These are phyloP conservation scores for Collybia nuda DNA, from an alignment of 768 basidiomycete species.

Conservation along the genomic window DNA sequence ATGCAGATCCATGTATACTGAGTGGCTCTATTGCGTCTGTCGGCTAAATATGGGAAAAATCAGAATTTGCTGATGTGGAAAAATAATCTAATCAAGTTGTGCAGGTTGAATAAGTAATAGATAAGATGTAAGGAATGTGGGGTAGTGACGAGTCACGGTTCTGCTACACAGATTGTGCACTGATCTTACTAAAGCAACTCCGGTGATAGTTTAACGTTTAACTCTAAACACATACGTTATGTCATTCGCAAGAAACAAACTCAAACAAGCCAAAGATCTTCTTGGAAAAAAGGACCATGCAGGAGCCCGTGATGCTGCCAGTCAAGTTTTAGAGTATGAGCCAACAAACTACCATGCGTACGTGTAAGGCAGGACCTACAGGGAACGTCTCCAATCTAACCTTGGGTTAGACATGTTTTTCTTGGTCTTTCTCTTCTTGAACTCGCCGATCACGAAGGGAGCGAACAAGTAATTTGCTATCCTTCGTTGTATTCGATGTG, in stretches of 20 bases:
- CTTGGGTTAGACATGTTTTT: constrained; percentile 72
- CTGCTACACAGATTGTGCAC: too few relatives aligned
- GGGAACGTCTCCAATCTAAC: neutral
- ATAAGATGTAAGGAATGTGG: too few relatives aligned
- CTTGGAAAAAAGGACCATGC: constrained; percentile 75
- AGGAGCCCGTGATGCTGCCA: constrained; percentile 64
- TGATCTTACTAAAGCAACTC: too few relatives aligned
- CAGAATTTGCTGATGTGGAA: too few relatives aligned
- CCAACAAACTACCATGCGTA: constrained; percentile 88
- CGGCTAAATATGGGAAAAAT: too few relatives aligned
- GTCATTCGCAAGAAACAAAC: constrained; percentile 65
- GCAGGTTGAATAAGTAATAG: too few relatives aligned
- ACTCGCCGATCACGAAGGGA: constrained; percentile 64
- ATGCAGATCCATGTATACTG: too few relatives aligned
- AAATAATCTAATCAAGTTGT: too few relatives aligned
- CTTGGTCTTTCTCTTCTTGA: constrained; percentile 80
- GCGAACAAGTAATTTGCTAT: constrained; percentile 74
- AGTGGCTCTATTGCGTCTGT: too few relatives aligned
- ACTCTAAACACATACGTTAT: constrained; percentile 18
- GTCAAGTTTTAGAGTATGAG: constrained; percentile 71
- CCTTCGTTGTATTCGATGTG: neutral
- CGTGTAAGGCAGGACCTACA: constrained; percentile 24
- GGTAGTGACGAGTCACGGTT: too few relatives aligned
- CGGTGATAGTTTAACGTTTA: neutral
- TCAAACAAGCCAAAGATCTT: constrained; percentile 79